A percentile compares a stretch with the other conserved stretches of the same genome.
phyloP scores from a whole-genome alignment of 176 grass and related monocot species.

The Avena atlantica region DNA sequence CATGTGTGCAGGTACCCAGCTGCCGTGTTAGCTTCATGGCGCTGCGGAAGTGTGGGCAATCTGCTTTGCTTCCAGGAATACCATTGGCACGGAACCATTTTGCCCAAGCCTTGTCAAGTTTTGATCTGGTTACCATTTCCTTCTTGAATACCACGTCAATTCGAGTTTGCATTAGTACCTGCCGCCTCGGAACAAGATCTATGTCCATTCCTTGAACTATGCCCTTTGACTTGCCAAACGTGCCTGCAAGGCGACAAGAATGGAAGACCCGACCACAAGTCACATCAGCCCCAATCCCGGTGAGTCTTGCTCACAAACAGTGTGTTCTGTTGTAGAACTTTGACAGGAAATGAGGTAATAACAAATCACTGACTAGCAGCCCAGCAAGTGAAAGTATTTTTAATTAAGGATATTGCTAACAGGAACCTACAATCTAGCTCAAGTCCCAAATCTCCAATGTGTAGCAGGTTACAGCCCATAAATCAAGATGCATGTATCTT shows the following conservation, averaged over 20 bases:
- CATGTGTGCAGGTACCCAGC: not conserved
- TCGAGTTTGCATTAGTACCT: slow-evolving; percentile 5
- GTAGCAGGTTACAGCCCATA: not conserved
- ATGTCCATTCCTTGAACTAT: not conserved
- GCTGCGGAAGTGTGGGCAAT: slow-evolving; percentile 17
- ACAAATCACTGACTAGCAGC: not conserved
- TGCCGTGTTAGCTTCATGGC: slow-evolving; percentile 28
- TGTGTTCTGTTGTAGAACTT: not conserved
- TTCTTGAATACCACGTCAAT: slow-evolving; percentile 7
- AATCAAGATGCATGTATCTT: slow-evolving; percentile 11
- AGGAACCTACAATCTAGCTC: not conserved
- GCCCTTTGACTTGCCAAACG: not conserved
- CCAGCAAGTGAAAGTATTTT: not conserved
- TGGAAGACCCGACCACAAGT: not conserved
- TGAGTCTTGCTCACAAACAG: not conserved
- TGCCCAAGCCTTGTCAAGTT: slow-evolving; percentile 24
- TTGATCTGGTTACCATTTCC: not conserved
- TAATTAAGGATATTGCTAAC: not conserved
- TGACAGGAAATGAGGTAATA: not conserved
- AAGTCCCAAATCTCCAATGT: not conserved
- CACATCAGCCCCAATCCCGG: not conserved
- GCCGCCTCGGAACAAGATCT: not conserved
- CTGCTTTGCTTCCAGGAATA: slow-evolving; percentile 27
- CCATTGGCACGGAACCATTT: slow-evolving; percentile 29
- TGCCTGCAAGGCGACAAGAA: slow-evolving; percentile 20